Evolutionary conservation across 441 rosid species (phyloP), one percentile per base, ranked within the genome.

Genomic region (Raphanus hybrid): DNA sequence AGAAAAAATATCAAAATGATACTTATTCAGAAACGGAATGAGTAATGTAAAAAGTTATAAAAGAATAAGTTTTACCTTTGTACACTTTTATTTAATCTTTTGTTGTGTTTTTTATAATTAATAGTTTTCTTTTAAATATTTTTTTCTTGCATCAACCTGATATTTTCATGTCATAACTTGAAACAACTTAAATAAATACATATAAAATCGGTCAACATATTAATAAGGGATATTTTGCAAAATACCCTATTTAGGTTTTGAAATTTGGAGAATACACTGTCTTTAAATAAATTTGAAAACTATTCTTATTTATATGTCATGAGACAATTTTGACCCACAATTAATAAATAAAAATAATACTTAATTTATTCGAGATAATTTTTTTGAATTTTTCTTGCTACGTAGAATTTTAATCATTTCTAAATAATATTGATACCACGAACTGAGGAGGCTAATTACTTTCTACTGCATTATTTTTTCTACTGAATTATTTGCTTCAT

Each of bases 101-200:
- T 62, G 66, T 62, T 32, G 43, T 14, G 63, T 32, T 52, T 32
- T 45, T 54, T 69, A 41, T 15, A 4, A 12, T 29, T 67, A 52
- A 52, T 32, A 50, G 29, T 14, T 23, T 45, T 18, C 5, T 34
- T 37, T 37, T 29, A 29, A 23, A 23, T 23, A 23, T 23, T 0
- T 35, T 35, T 37, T 37, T 10, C 20, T 4, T 58, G 57, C 32
- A 7, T 18, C 43, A 59, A 41, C 66, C 39, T 70, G 54, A 58
- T 20, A 23, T 57, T 70, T 57, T 39, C 55, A 58, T 23, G 75
- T 61, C 43, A 59, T 48, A 48, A 48, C 16, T 48, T n/a, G 54
- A 15, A 48, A 48, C 54, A 48, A 48, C 54, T 12, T n/a, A 12
- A 48, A 48, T n/a, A 12, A 48, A 48, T 15, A 7, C 14, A 5